Base-by-base conservation (phyloP, 495 filamentous ascomycete genomes). In the Pyrenopolyporus hunteri region DNA sequence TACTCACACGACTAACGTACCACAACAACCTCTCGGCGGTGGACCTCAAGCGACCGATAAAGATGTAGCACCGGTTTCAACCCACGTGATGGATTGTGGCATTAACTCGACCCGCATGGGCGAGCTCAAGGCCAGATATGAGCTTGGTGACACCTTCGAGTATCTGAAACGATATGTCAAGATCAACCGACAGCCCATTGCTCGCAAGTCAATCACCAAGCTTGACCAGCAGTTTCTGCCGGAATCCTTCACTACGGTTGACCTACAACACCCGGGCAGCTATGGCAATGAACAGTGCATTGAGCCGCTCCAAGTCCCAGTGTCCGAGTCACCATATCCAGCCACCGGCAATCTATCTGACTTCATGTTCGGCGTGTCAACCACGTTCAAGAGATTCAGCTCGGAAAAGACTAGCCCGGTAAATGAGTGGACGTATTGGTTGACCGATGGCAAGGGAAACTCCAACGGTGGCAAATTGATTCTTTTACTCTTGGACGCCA, bases 131-230 rank as follows among this genome's bases (percentile, higher is more conserved):
- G 35, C 76, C 10, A 72, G 69, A 48, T 80, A 81, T 70, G 69
- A 74, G 2, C 71, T 84, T 11, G 64, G 73, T 22, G 76, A 78
- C 3, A 70, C 64, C 26, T 79, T 84, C 70, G 76, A 83, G 53
- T 84, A 84, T 63, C 70, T 71, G 13, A 78, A 80, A 62, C 74
- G 81, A 46, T 82, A 83, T 66, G 64, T 82, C 19, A 78, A 75
- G 35, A 72, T 77, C 32, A 68, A 71, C 16, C 76, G 77, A 20
- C 53, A 79, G 26, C 68, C 73, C 11, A 75, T 81, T 13, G 43
- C 67, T 11, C 72, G 80, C 20, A 80, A 76, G 49, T 78, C 76
- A 5, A 70, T 83, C 23, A 83, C 80, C 16, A 76, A 70, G 35
- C 57, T 84, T 10, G 48, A 72, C 11, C 73, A 80, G 25, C 54